A percentile compares a stretch with the other conserved stretches of the same genome.
These are phyloP conservation scores for Phytophthora meadii DNA, from an alignment of 352 stramenopile species.

Conservation along the genomic window DNA sequence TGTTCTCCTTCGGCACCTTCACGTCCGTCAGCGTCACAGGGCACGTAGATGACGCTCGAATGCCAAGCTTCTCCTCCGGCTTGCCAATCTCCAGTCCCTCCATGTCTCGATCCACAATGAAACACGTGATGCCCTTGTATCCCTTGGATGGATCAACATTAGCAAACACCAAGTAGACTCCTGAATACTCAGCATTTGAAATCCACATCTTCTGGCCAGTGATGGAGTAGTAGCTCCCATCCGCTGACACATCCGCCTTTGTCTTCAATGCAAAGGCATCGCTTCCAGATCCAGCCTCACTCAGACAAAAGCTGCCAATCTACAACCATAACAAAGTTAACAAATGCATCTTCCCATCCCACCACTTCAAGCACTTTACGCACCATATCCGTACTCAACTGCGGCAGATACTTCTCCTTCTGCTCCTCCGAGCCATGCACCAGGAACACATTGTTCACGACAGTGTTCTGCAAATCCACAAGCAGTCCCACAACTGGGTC, in stretches of 20 bases:
- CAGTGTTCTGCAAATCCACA: conserved; percentile 95
- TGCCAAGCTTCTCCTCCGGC: conserved; percentile 97
- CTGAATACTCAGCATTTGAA: conserved; percentile 95
- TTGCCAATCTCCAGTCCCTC: conserved; percentile 94
- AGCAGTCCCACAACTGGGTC: conserved; percentile 95
- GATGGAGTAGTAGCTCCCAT: conserved; percentile 95
- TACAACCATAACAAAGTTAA: conserved; percentile 31
- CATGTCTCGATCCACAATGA: conserved; percentile 95
- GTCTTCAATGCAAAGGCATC: conserved; percentile 98
- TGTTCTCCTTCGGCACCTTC: conserved; percentile 92
- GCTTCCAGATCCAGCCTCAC: conserved; percentile 93
- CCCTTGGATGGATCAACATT: conserved; percentile 92
- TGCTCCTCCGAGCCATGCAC: conserved; percentile 79
- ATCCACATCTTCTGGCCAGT: conserved; percentile 99
- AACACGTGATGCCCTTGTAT: conserved; percentile 98
- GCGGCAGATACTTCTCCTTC: conserved; percentile 89
- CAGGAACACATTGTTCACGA: conserved; percentile 96
- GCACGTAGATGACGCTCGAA: conserved; percentile 96
- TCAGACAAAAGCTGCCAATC: conserved; percentile 97
- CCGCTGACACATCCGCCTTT: conserved; percentile 80
- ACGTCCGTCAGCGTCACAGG: conserved; percentile 95
- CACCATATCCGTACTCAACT: conserved; percentile 82
- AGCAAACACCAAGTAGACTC: conserved; percentile 97
- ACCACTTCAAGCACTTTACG: neutral
- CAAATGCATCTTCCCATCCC: neutral